Conservation (phyloP, 345 rosid species). For the Moringa oleifera region DNA sequence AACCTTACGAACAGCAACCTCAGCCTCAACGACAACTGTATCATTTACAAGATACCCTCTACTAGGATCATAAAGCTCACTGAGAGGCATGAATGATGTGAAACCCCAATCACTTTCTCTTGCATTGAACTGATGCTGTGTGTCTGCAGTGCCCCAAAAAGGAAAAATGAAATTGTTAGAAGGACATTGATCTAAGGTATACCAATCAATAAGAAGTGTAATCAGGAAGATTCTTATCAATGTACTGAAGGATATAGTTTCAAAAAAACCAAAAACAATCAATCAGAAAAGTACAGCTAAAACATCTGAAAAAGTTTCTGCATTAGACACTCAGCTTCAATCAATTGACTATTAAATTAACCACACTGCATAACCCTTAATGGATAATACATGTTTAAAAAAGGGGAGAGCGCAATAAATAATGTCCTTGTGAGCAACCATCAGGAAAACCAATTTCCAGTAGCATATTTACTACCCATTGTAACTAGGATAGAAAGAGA, state of each 20-base stretch:
- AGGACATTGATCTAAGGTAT: neutral
- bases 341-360: too few relatives aligned
- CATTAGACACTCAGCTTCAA: neutral
- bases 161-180: conserved; percentile 4
- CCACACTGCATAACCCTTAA: neutral
- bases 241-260: neutral
- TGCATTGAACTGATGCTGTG: conserved; percentile 91
- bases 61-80: conserved; percentile 78
- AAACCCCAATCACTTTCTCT: conserved; percentile 99
- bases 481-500: neutral
- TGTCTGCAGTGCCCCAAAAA: conserved; percentile 46
- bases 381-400: too few relatives aligned
- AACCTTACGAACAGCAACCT: conserved; percentile 80
- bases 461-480: neutral
- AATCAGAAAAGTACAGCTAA: neutral
- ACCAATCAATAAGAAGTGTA: conserved; percentile 3
- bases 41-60: conserved; percentile 84
- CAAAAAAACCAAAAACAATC: neutral
- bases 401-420: neutral
- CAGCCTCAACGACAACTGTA: conserved; percentile 81
- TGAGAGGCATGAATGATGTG: conserved; percentile 91
- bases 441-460: neutral
- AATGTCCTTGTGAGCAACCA: neutral
- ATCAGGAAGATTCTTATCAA: neutral
- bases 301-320: neutral